These are phyloP conservation scores for Entomortierella chlamydospora DNA, from an alignment of 192 early-diverging fungal species.

Conservation along the genomic window DNA sequence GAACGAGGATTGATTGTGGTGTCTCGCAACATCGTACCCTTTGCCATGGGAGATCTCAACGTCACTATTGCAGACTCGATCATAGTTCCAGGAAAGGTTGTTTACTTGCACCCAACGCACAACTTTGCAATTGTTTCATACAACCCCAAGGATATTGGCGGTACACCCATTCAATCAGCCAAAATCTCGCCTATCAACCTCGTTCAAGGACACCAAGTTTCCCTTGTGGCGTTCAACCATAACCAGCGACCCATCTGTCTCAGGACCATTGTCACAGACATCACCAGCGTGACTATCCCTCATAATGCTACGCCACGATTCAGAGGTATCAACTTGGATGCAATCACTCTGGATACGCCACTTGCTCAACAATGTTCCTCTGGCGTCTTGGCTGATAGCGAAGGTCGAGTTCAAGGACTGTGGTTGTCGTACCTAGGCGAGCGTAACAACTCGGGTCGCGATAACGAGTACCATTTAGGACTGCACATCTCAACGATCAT, in stretches of 20 bases:
- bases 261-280: slow-evolving; percentile 71
- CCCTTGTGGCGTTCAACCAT: slow-evolving; percentile 68
- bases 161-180: slow-evolving; percentile 75
- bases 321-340: slow-evolving; percentile 82
- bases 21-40: slow-evolving; percentile 80
- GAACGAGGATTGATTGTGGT: slow-evolving; percentile 85
- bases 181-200: slow-evolving; percentile 68
- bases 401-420: slow-evolving; percentile 76
- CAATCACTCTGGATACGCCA: slow-evolving; percentile 86
- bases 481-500: slow-evolving; percentile 65
- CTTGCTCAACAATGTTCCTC: slow-evolving; percentile 82
- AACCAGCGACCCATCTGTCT: slow-evolving; percentile 69
- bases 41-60: slow-evolving; percentile 79
- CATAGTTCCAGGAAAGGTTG: slow-evolving; percentile 83
- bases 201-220: slow-evolving; percentile 72
- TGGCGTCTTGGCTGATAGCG: slow-evolving; percentile 74
- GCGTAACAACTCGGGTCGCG: slow-evolving; percentile 68
- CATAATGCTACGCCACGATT: slow-evolving; percentile 57
- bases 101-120: slow-evolving; percentile 89
- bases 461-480: slow-evolving; percentile 73
- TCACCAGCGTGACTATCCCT: slow-evolving; percentile 67
- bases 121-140: slow-evolving; percentile 89
- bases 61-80: slow-evolving; percentile 89
- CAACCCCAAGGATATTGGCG: slow-evolving; percentile 81
- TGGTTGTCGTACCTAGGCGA: slow-evolving; percentile 85